These are phyloP conservation scores for Backusella psychrophila DNA, from an alignment of 192 early-diverging fungal genomes.

Conservation along the genomic window DNA sequence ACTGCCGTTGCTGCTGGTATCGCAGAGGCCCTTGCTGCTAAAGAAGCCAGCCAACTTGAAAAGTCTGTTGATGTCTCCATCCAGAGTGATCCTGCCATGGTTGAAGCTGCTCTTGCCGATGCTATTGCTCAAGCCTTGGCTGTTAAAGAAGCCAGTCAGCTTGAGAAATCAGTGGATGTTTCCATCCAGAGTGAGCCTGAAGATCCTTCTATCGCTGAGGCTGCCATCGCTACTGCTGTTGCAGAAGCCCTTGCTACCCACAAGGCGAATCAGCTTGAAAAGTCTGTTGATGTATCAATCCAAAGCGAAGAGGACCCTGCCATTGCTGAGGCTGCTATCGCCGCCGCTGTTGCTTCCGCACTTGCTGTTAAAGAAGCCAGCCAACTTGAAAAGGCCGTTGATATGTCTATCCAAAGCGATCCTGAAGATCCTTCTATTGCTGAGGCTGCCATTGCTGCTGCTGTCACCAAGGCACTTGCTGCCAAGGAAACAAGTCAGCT, in stretches of 20 bases:
- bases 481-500: neutral
- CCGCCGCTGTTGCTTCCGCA: neutral
- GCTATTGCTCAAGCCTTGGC: neutral
- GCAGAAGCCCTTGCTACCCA: neutral
- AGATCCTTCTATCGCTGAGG: neutral
- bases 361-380: neutral
- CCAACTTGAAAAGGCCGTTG: neutral
- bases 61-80: slow-evolving; percentile 5
- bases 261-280: neutral
- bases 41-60: neutral
- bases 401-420: neutral
- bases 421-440: neutral
- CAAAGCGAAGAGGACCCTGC: neutral
- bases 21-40: neutral
- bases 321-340: neutral
- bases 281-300: neutral
- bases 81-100: slow-evolving; percentile 3
- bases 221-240: slow-evolving; percentile 13
- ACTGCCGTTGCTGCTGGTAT: neutral
- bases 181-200: neutral
- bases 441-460: neutral
- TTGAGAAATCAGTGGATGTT: slow-evolving; percentile 4
- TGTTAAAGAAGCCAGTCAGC: slow-evolving; percentile 1
- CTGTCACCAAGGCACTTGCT: neutral
- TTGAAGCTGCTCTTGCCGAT: neutral